These are phyloP conservation scores for Pichia sp. DNA, from an alignment of 1,139 yeast genomes.

Conservation along the genomic window DNA sequence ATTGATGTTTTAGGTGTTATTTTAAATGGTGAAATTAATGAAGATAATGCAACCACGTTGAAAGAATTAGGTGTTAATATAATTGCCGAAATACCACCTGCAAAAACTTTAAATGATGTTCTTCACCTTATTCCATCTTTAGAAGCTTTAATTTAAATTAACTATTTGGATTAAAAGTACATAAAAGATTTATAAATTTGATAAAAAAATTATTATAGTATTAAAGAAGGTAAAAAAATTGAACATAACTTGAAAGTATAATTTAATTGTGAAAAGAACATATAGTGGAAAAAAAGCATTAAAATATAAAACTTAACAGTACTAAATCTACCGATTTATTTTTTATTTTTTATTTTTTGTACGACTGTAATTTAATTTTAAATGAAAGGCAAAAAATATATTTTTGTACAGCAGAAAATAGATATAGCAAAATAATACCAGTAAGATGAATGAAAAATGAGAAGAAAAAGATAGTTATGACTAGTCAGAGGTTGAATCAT, in stretches of 20 bases:
- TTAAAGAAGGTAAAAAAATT: background rate
- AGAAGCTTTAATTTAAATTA: background rate
- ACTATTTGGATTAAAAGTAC: background rate
- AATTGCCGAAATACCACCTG: slow-evolving; percentile 11
- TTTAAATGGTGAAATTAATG: slow-evolving; percentile 26
- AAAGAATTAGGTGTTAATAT: slow-evolving; percentile 10
- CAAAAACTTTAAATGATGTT: slow-evolving; percentile 4
- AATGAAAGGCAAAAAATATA: background rate
- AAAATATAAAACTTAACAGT: background rate
- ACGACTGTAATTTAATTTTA: background rate
- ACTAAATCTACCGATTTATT: background rate
- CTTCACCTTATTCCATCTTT: slow-evolving; percentile 4
- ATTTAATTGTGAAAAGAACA: no score
- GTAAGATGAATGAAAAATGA: background rate
- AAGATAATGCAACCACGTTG: slow-evolving; percentile 24
- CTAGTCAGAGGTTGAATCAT: slow-evolving; percentile 17
- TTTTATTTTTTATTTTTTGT: background rate
- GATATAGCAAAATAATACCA: background rate
- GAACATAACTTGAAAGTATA: background rate
- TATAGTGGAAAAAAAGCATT: background rate
- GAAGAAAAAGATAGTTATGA: background rate
- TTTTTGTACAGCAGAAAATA: background rate
- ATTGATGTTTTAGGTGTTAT: slow-evolving; percentile 25
- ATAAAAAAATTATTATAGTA: background rate
- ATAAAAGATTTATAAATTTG: background rate